phyloP scores from a whole-genome alignment of 2,329 filamentous ascomycete genomes.

The Colletotrichum lentis region DNA sequence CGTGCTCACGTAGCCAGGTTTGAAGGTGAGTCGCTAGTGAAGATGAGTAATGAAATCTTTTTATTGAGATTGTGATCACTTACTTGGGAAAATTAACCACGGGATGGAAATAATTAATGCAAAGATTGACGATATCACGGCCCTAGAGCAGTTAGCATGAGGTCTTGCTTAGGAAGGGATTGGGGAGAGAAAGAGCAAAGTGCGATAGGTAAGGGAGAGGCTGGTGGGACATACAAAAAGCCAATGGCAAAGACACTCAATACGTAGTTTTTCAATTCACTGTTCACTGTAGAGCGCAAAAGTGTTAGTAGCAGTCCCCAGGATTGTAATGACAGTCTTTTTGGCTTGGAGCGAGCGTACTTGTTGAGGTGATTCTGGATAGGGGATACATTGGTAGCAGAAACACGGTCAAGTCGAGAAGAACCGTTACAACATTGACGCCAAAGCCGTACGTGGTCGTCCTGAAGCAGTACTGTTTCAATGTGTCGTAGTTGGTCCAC shows the following conservation, averaged over 20 bases:
- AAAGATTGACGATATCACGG: slow-evolving; percentile 18
- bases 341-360: not conserved
- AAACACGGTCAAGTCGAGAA: slow-evolving; percentile 5
- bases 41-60: too few relatives aligned
- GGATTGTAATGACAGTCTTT: too few relatives aligned
- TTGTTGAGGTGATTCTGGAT: slow-evolving; percentile 11
- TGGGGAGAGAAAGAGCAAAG: not conserved
- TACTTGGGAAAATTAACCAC: slow-evolving; percentile 1
- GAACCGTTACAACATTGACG: not conserved
- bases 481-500: slow-evolving; percentile 21
- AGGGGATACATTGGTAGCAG: slow-evolving; percentile 20
- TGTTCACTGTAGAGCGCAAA: not conserved
- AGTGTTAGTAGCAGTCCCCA: not conserved
- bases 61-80: too few relatives aligned
- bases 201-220: not conserved
- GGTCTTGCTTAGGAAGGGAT: not conserved
- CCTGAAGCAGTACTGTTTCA: not conserved
- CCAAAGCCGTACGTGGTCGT: slow-evolving; percentile 1
- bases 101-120: not conserved
- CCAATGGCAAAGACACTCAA: slow-evolving; percentile 13
- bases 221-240: slow-evolving; percentile 4
- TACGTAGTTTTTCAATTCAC: not conserved
- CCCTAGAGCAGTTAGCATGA: not conserved
- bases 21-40: too few relatives aligned
- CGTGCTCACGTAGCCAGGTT: slow-evolving; percentile 17